A percentile compares a stretch with the other conserved stretches of the same genome.
Conservation (phyloP, 768 basidiomycete genomes). For the Ephemerocybe angulata region DNA sequence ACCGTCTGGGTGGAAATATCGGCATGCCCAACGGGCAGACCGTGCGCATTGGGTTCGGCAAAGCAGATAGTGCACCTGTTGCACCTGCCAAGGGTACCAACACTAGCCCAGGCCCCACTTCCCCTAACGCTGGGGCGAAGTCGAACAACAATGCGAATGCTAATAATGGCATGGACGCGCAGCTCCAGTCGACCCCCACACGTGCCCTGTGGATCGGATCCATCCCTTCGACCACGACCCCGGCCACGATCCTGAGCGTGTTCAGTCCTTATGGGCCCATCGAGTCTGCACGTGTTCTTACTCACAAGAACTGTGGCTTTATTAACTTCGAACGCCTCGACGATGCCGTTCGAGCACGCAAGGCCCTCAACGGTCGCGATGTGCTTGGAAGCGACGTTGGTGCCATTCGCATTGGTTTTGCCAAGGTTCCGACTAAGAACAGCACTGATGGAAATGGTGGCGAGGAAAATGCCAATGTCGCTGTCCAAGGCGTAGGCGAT, state of each 20-base stretch:
- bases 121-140: conserved; percentile 54
- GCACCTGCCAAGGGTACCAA: conserved; percentile 71
- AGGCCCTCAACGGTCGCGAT: conserved; percentile 93
- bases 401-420: conserved; percentile 94
- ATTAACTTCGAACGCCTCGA: conserved; percentile 98
- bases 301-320: conserved; percentile 96
- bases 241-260: conserved; percentile 90
- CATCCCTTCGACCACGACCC: conserved; percentile 92
- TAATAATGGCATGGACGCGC: conserved; percentile 76
- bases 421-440: conserved; percentile 92
- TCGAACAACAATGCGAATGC: conserved; percentile 44
- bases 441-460: conserved; percentile 59
- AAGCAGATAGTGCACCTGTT: conserved; percentile 93
- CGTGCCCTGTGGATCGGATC: conserved; percentile 97
- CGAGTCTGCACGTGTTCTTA: conserved; percentile 92
- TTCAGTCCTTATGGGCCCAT: conserved; percentile 98
- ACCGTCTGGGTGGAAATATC: conserved; percentile 90
- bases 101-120: conserved; percentile 60
- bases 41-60: conserved; percentile 97
- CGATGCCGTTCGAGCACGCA: conserved; percentile 92
- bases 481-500: conserved; percentile 80
- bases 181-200: conserved; percentile 88
- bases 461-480: conserved; percentile 62
- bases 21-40: conserved; percentile 94
- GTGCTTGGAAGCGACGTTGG: conserved; percentile 96